A percentile compares a stretch with the other conserved stretches of the same genome.
These are phyloP conservation scores for Lophiostoma macrostomum DNA, from an alignment of 495 filamentous ascomycete species.

Conservation along the genomic window DNA sequence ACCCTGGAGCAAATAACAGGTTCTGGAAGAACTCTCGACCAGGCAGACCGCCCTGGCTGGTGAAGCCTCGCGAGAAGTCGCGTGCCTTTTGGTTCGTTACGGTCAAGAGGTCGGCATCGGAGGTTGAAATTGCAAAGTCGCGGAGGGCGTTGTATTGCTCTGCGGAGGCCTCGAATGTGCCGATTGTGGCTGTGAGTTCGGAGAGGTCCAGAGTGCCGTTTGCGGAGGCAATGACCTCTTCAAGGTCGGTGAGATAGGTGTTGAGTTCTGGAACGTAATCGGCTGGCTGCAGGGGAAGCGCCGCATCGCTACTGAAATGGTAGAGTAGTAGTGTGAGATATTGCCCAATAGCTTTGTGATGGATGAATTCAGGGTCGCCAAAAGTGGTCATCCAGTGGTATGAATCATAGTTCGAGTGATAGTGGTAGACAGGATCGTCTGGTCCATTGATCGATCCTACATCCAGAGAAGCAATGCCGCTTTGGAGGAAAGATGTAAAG, in stretches of 20 bases:
- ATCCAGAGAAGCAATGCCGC: constrained; percentile 35
- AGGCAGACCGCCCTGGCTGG: constrained; percentile 27
- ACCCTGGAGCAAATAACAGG: constrained; percentile 28
- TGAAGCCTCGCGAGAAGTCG: constrained; percentile 30
- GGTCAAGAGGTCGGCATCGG: constrained; percentile 20
- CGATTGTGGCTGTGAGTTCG: constrained; percentile 13
- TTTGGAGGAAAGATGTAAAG: constrained; percentile 38
- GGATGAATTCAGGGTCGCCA: constrained; percentile 37
- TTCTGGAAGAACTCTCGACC: constrained; percentile 28
- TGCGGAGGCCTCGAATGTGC: constrained; percentile 15
- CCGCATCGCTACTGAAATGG: constrained; percentile 36
- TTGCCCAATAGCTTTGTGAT: constrained; percentile 36
- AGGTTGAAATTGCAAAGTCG: constrained; percentile 8
- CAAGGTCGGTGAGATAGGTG: constrained; percentile 15
- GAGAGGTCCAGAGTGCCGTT: constrained; percentile 24
- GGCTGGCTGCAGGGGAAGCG: constrained; percentile 39
- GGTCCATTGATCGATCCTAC: constrained; percentile 30
- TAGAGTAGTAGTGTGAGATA: constrained; percentile 41
- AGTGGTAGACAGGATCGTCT: constrained; percentile 37
- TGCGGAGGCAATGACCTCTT: not conserved
- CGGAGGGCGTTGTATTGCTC: constrained; percentile 16
- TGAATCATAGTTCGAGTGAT: constrained; percentile 39
- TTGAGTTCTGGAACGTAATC: constrained; percentile 20
- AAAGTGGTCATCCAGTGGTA: constrained; percentile 40
- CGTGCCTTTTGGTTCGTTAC: constrained; percentile 30